Conservation (phyloP, 1,284 basidiomycete genomes). For the Ustilago curta region DNA sequence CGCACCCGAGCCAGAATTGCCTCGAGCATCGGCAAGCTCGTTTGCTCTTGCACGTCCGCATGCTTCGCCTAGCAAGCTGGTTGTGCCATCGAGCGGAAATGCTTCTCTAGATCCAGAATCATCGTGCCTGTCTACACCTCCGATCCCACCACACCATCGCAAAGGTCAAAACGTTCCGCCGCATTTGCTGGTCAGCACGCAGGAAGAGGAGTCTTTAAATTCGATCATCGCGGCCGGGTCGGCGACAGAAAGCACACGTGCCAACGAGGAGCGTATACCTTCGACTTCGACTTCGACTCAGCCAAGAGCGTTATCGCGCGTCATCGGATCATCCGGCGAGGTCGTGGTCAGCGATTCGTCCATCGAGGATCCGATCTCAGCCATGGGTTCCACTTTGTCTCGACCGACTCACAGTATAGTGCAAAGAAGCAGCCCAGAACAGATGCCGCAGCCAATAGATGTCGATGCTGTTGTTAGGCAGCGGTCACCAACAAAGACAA, state of each 20-base stretch:
- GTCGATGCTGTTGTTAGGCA: background rate
- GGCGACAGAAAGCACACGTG: background rate
- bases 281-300: background rate
- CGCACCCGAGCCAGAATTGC: background rate
- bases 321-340: slow-evolving; percentile 2
- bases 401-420: background rate
- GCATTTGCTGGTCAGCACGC: slow-evolving; percentile 17
- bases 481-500: background rate
- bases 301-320: background rate
- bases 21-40: slow-evolving; percentile 15
- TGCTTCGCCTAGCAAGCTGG: slow-evolving; percentile 11
- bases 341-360: slow-evolving; percentile 25
- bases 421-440: background rate
- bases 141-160: slow-evolving; percentile 10
- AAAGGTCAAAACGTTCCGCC: slow-evolving; percentile 5
- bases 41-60: slow-evolving; percentile 13
- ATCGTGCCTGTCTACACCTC: slow-evolving; percentile 13
- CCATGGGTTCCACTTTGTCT: background rate
- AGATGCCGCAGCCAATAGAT: background rate
- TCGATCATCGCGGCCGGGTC: slow-evolving; percentile 11
- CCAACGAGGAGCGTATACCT: background rate
- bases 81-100: slow-evolving; percentile 15
- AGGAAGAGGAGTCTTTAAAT: slow-evolving; percentile 19
- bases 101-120: background rate
- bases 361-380: background rate